These are phyloP conservation scores for Penicillium pulvis DNA, from an alignment of 495 filamentous ascomycete genomes.

Conservation along the genomic window DNA sequence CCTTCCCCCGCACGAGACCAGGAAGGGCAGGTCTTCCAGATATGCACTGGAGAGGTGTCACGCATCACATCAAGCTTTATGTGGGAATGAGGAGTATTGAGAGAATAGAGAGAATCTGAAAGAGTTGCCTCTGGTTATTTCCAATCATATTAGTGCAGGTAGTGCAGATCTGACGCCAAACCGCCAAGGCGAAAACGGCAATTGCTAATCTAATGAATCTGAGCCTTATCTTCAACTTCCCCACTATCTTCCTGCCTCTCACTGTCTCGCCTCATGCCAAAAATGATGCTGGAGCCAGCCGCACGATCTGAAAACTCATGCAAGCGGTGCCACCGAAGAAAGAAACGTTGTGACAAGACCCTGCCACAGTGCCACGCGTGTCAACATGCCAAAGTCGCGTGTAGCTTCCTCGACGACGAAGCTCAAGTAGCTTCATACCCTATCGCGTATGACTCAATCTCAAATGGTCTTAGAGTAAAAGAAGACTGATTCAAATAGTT, in stretches of 20 bases:
- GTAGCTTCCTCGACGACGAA: constrained; percentile 41
- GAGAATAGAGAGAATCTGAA: no score
- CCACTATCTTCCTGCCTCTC: constrained; percentile 2
- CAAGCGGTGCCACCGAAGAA: constrained; percentile 38
- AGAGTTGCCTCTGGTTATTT: neutral
- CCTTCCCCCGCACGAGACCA: constrained; percentile 3
- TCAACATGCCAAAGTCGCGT: constrained; percentile 31
- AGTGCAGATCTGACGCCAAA: neutral
- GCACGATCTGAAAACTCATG: constrained; percentile 31
- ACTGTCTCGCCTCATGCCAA: neutral
- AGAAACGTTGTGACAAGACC: constrained; percentile 41
- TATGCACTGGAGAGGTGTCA: neutral
- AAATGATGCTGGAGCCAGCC: constrained; percentile 13
- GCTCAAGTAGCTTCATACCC: constrained; percentile 38
- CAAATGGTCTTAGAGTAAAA: neutral
- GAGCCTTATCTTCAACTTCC: constrained; percentile 19
- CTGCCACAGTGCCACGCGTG: constrained; percentile 39
- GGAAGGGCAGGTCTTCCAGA: neutral
- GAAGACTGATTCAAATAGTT: constrained; percentile 20
- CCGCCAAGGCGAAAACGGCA: neutral
- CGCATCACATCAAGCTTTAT: neutral
- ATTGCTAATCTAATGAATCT: constrained; percentile 1
- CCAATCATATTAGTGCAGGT: no score
- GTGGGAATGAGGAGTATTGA: no score
- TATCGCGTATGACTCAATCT: constrained; percentile 30